Evolutionary conservation across 192 early-diverging fungal species (phyloP), one percentile per base, ranked within the genome.

Genomic region (Backusella westeae): DNA sequence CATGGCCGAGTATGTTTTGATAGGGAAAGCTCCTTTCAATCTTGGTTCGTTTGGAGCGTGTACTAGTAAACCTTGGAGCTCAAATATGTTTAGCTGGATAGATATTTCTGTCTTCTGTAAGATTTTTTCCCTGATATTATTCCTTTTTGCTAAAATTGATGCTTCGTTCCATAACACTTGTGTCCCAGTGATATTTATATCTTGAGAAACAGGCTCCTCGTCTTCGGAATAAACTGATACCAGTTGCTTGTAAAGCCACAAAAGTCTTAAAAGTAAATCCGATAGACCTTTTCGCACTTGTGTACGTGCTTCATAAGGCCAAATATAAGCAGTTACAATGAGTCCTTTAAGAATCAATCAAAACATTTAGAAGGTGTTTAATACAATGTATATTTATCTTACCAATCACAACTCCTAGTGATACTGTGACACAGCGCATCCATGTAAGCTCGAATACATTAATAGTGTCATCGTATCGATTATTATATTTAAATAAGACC

Each of bases 31-130:
- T 49, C 94, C 94, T 82, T 93, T 93, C 34, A 95, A 80, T 74
- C 94, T 86, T 6, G 94, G 94, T 81, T 95, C 94, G 68, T 93
- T 92, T n/a, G 86, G 87, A 23, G 94, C 93, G 39, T 93, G 84
- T 12, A 44, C 78, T 23, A 95, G 72, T 29, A 95, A 82, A 17
- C 80, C 80, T 2, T 86, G 87, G 14, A 93, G 83, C 66, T 85
- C 79, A 21, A 94, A 67, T 34, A 95, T 75, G 39, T 87, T 78
- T 19, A 87, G 63, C 78, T 94, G 94, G 19, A 95, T 73, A 23
- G 82, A 84, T 35, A 91, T 79, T 56, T 95, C 93, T 65, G 87
- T 86, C 6, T 92, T 89, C 79, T 93, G 75, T 75, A 92, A 26
- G 10, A 5, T 29, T 4, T 23, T 12, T 63, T 29, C 56, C 10